Evolutionary conservation across 306 rosid genomes (phyloP), one percentile per base, ranked within the genome.

Genomic region (Cucumis hystrix): DNA sequence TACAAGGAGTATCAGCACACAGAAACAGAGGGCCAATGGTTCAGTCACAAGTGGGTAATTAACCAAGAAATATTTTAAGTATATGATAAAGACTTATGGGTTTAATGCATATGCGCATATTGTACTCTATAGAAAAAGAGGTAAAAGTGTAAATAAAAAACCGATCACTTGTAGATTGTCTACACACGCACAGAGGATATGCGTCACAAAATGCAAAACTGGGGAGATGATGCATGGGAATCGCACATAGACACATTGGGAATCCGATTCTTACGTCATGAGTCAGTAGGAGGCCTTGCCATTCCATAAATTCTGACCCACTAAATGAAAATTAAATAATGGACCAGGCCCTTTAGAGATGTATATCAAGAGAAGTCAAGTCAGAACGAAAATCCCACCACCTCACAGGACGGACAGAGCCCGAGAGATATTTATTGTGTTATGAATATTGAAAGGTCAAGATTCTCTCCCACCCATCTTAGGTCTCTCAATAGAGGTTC

Each of bases 251-350:
- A 87, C 81, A 83, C 85, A 83, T 84, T 79, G 83, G 84, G 81
- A 83, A 82, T 18, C 84, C 52, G 64, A 77, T 77, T 79, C 65
- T 43, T 70, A 79, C 83, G 83, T 87, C 91, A 82, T 83, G 90
- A 81, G 78, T 74, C 80, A 79, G 83, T 71, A 80, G 64, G 41
- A 79, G 80, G 78, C 85, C 87, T 80, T 83, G 84, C 85, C 57
- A 76, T 78, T 33, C 88, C 87, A 83, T 85, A 78, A 52, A 79
- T 83, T 81, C 83, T 85, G 91, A 87, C 88, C 40, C 77, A 59
- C 76, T 60, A 80, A 77, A 55, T 67, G 74, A 81, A 58, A 58
- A 83, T 86, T 88, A 75, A 86, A 79, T 79, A 57, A 75, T 55
- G 67, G 67, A 76, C 18, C 83, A 87, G 95, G 95, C 64, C 86